These are phyloP conservation scores for Cladosporium oxysporum DNA, from an alignment of 2,329 filamentous ascomycete species.

Conservation along the genomic window DNA sequence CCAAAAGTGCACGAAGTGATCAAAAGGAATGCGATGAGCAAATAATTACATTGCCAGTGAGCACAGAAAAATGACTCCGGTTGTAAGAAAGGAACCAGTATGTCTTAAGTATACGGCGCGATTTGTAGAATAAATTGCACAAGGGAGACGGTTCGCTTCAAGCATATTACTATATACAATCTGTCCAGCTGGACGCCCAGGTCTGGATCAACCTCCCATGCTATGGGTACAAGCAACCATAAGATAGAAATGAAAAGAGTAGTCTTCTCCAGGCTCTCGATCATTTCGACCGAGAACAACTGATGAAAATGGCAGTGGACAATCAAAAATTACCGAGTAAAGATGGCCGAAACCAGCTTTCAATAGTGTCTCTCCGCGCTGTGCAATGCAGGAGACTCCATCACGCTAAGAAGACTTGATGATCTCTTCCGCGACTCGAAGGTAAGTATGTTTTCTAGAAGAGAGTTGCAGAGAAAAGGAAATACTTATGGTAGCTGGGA, in stretches of 20 bases:
- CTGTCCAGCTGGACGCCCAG: not conserved
- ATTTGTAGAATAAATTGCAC: too few relatives aligned
- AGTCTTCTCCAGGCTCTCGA: constrained; percentile 20
- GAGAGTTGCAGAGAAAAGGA: not conserved
- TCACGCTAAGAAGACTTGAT: constrained; percentile 14
- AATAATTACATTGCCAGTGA: too few relatives aligned
- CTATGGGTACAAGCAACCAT: too few relatives aligned
- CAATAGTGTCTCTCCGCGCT: constrained; percentile 22
- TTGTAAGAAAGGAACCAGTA: too few relatives aligned
- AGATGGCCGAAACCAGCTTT: constrained; percentile 21
- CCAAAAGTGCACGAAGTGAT: too few relatives aligned
- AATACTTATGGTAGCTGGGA: not conserved
- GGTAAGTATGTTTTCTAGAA: constrained; percentile 4
- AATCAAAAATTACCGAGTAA: constrained; percentile 26
- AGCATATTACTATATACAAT: not conserved
- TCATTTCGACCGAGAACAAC: not conserved
- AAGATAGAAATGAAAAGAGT: not conserved
- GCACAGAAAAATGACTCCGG: too few relatives aligned
- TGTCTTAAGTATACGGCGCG: too few relatives aligned
- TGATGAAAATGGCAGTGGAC: constrained; percentile 24
- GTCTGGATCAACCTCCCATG: not conserved
- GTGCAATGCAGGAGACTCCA: constrained; percentile 22
- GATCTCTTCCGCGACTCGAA: constrained; percentile 15
- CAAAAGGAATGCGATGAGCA: too few relatives aligned
- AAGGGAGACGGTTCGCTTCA: too few relatives aligned